Evolutionary conservation across 192 early-diverging fungal genomes (phyloP).

Genomic region (Linnemannia zychae): DNA sequence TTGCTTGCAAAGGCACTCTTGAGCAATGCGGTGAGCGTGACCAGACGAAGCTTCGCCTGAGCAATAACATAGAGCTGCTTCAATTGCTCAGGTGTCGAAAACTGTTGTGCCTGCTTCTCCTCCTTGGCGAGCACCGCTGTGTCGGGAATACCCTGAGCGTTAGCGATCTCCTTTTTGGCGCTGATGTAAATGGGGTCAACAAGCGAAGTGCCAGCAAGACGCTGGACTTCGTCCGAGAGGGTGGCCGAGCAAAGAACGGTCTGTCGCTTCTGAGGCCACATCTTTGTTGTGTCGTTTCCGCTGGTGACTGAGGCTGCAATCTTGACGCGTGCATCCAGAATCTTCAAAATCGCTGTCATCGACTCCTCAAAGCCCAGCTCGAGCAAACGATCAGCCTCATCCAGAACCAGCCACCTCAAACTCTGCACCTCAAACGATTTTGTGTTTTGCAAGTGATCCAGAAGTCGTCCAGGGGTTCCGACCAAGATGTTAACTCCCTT

Average conservation of each 20-base stretch:
- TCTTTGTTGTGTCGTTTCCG: conserved; percentile 43
- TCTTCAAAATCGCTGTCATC: conserved; percentile 74
- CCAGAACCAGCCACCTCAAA: conserved; percentile 95
- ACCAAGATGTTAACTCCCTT: conserved; percentile 94
- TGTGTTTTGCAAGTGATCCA: conserved; percentile 89
- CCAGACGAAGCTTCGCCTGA: conserved; percentile 94
- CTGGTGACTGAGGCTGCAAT: conserved; percentile 38
- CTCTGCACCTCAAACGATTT: conserved; percentile 86
- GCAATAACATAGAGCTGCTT: conserved; percentile 87
- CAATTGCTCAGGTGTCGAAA: conserved; percentile 88
- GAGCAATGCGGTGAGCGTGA: conserved; percentile 84
- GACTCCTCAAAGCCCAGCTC: conserved; percentile 94
- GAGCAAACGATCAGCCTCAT: conserved; percentile 97
- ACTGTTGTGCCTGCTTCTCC: conserved; percentile 55
- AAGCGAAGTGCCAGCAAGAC: conserved; percentile 84
- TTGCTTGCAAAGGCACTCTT: conserved; percentile 61
- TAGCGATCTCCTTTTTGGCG: conserved; percentile 64
- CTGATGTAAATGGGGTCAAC: conserved; percentile 85
- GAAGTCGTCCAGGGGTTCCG: conserved; percentile 94
- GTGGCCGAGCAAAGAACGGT: conserved; percentile 95
- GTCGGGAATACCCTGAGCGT: conserved; percentile 44
- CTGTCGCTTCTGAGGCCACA: conserved; percentile 76
- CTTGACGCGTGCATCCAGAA: conserved; percentile 69
- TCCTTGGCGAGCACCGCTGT: conserved; percentile 56
- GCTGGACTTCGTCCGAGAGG: conserved; percentile 84